phyloP scores from a whole-genome alignment of 305 asterid genomes.

The Withania somnifera region DNA sequence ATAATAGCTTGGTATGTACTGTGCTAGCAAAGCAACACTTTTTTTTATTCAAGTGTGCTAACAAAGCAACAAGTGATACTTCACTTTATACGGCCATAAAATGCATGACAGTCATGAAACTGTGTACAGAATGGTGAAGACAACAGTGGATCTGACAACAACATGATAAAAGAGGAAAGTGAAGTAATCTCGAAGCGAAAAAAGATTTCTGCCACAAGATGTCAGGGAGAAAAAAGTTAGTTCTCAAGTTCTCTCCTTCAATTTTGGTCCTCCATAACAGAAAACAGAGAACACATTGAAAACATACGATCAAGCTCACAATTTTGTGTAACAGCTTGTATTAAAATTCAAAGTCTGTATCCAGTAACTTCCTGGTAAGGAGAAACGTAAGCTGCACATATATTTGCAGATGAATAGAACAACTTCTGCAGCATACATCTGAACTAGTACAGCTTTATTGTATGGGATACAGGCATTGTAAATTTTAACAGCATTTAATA shows the following conservation, averaged over 20 bases:
- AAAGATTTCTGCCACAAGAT: neutral
- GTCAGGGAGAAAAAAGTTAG: neutral
- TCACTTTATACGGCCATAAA: neutral
- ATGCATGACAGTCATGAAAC: neutral
- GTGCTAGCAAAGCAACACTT: neutral
- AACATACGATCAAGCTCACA: neutral
- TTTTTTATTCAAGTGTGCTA: neutral
- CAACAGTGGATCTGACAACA: neutral
- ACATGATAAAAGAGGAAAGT: neutral
- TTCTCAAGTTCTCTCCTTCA: neutral
- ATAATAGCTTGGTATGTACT: neutral
- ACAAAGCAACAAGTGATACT: neutral
- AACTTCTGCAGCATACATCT: neutral
- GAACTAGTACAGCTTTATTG: neutral
- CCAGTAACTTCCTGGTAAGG: neutral
- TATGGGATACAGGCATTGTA: neutral
- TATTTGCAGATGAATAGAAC: neutral
- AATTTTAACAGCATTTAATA: neutral
- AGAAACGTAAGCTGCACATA: neutral
- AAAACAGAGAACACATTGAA: neutral
- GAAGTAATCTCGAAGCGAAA: neutral
- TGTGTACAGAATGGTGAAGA: neutral
- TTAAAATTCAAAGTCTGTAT: neutral
- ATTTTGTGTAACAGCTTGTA: neutral
- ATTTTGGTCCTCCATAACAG: neutral